Evolutionary conservation across 2,329 filamentous ascomycete species (phyloP), one percentile per base, ranked within the genome.

Genomic region (Cercospora berteroae): DNA sequence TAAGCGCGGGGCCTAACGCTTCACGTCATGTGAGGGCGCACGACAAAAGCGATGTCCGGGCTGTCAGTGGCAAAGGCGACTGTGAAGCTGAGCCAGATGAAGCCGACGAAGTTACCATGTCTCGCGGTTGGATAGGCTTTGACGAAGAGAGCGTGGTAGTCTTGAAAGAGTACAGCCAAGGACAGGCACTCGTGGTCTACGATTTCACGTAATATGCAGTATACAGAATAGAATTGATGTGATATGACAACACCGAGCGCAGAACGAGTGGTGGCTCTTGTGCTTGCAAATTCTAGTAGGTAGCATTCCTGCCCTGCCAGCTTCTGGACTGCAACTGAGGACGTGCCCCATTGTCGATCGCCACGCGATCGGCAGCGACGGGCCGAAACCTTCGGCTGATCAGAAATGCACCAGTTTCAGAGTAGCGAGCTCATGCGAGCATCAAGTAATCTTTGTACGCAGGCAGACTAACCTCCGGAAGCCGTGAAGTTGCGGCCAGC

Each of bases 121-220:
- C 81, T 44, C 79, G 83, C 68, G 84, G 85, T 61, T 94, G 90
- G 87, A 88, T 97, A 8, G 92, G 92, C 0, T 97, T 97, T 74
- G 93, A 97, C 74, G 92, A 96, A 52, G 92, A 96, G 79, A 93
- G 93, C 81, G 91, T 97, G n/a, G 89, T 96, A 69, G 88, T 97
- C 50, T 82, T 96, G 60, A 89, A 91, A 71, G 91, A 94, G 79
- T 86, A 87, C 70, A 81, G 81, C 27, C 82, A 86, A 27, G 91
- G 91, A 44, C 91, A 94, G 76, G 88, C 90, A 68, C 79, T 97
- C 69, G 86, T 94, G 75, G 88, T 95, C 52, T 97, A 97, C 77
- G 92, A 97, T 79, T 97, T 97, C 79, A 92, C 91, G 33, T 91
- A 80, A 76, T 64, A 16, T 56, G 55, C 44, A 29, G 31, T 9